Evolutionary conservation across 306 rosid genomes (phyloP).

Genomic region (Oemleria cerasiformis): DNA sequence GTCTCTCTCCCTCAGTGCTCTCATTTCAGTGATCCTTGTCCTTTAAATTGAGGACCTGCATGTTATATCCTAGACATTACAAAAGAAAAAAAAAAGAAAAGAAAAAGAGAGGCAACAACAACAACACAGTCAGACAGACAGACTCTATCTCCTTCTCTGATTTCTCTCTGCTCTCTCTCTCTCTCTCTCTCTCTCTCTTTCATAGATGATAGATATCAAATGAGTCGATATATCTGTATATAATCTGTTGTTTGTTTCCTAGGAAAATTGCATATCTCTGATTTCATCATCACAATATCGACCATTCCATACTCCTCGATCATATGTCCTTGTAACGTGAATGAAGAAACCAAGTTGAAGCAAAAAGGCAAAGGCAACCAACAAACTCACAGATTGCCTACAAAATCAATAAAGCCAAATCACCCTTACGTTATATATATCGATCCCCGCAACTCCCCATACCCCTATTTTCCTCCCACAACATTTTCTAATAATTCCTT

Average conservation of each 20-base stretch:
- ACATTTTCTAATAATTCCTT: slow-evolving; percentile 9
- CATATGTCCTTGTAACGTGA: background rate
- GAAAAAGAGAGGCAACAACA: background rate
- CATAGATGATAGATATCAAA: no score
- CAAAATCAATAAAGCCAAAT: slow-evolving; percentile 64
- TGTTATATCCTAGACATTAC: slow-evolving; percentile 37
- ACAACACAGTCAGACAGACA: slow-evolving; percentile 13
- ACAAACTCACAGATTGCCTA: slow-evolving; percentile 34
- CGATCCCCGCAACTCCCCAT: slow-evolving; percentile 8
- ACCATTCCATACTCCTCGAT: no score
- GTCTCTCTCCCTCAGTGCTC: background rate
- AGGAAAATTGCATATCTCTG: background rate
- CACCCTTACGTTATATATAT: slow-evolving; percentile 52
- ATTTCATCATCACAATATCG: no score
- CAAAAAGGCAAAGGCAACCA: background rate
- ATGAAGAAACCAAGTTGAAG: background rate
- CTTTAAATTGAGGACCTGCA: slow-evolving; percentile 60
- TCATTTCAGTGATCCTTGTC: slow-evolving; percentile 20
- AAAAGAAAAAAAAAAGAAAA: no score
- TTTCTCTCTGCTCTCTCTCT: background rate
- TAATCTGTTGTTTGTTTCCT: background rate
- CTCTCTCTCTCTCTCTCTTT: no score
- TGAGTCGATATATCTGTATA: background rate
- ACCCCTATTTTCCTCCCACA: slow-evolving; percentile 28
- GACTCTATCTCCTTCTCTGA: background rate